These are phyloP conservation scores for Penicillium sp. DNA, from an alignment of 2,329 filamentous ascomycete species.

Conservation along the genomic window DNA sequence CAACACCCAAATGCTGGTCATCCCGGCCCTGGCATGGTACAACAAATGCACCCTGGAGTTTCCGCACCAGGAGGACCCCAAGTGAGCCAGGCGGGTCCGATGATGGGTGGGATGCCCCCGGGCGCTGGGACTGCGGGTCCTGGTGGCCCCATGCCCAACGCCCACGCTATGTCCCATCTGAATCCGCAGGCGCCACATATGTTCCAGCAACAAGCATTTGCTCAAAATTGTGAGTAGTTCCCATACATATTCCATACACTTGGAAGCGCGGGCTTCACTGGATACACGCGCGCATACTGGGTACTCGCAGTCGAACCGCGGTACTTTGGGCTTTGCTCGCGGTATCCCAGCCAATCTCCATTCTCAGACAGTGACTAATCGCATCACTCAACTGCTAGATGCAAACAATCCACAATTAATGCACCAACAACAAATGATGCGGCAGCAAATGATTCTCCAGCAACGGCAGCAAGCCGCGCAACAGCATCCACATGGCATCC, in stretches of 20 bases:
- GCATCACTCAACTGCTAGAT: constrained; percentile 23
- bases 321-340: neutral
- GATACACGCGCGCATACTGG: neutral
- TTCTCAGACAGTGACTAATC: constrained; percentile 11
- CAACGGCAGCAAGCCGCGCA: constrained; percentile 33
- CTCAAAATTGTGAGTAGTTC: constrained; percentile 40
- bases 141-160: constrained; percentile 52
- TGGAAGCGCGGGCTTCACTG: neutral
- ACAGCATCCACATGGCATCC: constrained; percentile 38
- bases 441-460: constrained; percentile 15
- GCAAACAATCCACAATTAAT: constrained; percentile 46
- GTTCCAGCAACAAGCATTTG: constrained; percentile 50
- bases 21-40: constrained; percentile 50
- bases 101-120: constrained; percentile 63
- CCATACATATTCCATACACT: neutral
- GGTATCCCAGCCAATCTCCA: neutral
- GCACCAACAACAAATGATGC: constrained; percentile 33
- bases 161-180: constrained; percentile 61
- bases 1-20: constrained; percentile 58
- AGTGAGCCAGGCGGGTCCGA: constrained; percentile 60
- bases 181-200: constrained; percentile 54
- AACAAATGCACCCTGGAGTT: constrained; percentile 61
- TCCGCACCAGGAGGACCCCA: constrained; percentile 59
- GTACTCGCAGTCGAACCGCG: neutral
- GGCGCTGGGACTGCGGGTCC: constrained; percentile 53